Evolutionary conservation across 495 filamentous ascomycete species (phyloP).

Genomic region (Aspergillus olivimuriae): DNA sequence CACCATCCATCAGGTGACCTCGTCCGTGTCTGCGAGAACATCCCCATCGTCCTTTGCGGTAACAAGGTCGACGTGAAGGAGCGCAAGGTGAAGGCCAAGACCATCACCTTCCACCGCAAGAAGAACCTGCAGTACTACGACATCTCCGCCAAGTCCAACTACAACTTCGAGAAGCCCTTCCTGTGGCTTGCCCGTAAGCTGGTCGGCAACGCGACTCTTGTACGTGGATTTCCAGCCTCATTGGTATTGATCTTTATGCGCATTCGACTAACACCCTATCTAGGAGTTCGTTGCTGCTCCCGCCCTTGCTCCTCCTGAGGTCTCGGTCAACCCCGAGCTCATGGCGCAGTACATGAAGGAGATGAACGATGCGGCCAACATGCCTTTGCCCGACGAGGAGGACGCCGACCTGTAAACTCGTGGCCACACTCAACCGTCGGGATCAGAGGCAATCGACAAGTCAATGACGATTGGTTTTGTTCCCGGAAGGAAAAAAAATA

Average conservation of each 20-base stretch:
- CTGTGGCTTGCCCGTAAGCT: constrained; percentile 98
- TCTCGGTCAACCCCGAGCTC: constrained; percentile 74
- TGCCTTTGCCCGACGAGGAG: constrained; percentile 94
- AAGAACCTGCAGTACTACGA: constrained; percentile 99
- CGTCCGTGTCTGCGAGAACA: constrained; percentile 99
- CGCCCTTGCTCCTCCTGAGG: constrained; percentile 89
- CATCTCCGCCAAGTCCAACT: constrained; percentile 99
- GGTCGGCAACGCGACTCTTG: constrained; percentile 85
- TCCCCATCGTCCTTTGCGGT: constrained; percentile 95
- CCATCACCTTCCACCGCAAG: constrained; percentile 99
- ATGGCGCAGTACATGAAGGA: constrained; percentile 79
- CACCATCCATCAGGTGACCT: constrained; percentile 69
- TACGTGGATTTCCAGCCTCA: too few species aligned
- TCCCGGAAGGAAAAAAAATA: neutral
- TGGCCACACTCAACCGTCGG: constrained; percentile 11
- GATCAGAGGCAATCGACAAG: neutral
- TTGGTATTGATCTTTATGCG: too few species aligned
- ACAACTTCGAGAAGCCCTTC: constrained; percentile 99
- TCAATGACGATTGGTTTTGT: neutral
- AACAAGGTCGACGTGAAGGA: constrained; percentile 99
- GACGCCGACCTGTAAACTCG: constrained; percentile 64
- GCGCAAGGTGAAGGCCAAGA: constrained; percentile 99
- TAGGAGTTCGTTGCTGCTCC: constrained; percentile 97
- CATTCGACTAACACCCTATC: constrained; percentile 10
- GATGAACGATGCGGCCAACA: constrained; percentile 72